phyloP scores from a whole-genome alignment of 257 asterid genomes.

The Solanum ossicruentum region DNA sequence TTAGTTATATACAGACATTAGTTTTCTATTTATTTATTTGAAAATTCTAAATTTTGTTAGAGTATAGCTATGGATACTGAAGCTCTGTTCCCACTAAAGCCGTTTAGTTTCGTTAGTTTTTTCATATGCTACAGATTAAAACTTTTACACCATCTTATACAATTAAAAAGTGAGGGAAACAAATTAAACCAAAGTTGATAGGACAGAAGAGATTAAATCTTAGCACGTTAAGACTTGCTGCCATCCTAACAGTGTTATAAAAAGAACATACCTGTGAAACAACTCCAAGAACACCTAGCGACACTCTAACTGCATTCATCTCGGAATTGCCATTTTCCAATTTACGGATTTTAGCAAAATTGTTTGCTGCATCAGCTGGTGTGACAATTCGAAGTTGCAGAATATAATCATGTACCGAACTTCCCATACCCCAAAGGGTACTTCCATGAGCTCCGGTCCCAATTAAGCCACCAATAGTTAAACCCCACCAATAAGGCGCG shows the following conservation, averaged over 20 bases:
- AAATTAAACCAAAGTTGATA: no score
- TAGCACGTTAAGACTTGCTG: no score
- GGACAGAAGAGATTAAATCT: no score
- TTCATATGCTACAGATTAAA: no score
- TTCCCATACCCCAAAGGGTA: conserved; percentile 13
- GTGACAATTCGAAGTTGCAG: conserved; percentile 10
- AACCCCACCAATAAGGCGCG: conserved; percentile 23
- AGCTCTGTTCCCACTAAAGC: no score
- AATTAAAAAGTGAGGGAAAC: no score
- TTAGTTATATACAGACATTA: no score
- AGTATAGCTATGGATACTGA: no score
- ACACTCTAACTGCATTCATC: conserved; percentile 17
- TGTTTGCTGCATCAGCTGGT: neutral
- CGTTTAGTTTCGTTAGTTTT: no score
- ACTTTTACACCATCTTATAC: no score
- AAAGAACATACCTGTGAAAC: conserved; percentile 12
- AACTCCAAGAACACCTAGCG: conserved; percentile 25
- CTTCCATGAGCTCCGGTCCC: conserved; percentile 27
- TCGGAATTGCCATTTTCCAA: conserved; percentile 6
- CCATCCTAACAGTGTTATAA: neutral
- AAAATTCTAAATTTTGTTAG: no score
- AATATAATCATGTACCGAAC: conserved; percentile 17
- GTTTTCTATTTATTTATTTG: no score
- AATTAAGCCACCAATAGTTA: conserved; percentile 12
- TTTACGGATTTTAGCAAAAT: conserved; percentile 4